Evolutionary conservation across 2,329 filamentous ascomycete genomes (phyloP).

Genomic region (Aureobasidium leucospermi): DNA sequence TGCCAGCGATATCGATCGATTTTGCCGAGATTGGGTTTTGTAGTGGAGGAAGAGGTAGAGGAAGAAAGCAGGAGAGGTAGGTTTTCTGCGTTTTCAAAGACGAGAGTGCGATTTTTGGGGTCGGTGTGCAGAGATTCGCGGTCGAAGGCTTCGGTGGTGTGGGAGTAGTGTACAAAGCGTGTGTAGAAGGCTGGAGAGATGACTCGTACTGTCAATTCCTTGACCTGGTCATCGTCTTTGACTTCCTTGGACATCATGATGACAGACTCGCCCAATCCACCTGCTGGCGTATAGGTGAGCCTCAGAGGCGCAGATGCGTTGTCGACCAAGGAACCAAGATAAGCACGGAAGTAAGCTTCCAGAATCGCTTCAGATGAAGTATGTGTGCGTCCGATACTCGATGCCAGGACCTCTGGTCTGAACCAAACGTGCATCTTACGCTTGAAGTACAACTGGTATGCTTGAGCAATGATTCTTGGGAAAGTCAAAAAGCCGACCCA

Average conservation of each 20-base stretch:
- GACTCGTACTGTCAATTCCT: constrained; percentile 48
- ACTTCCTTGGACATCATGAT: constrained; percentile 13
- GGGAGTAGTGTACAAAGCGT: constrained; percentile 55
- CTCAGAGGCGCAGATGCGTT: constrained; percentile 37
- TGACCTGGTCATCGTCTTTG: constrained; percentile 28
- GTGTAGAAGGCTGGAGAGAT: constrained; percentile 61
- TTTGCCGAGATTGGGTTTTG: background rate
- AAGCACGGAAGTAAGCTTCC: constrained; percentile 33
- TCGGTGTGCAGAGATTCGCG: constrained; percentile 46
- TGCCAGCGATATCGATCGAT: constrained; percentile 27
- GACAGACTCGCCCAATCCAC: constrained; percentile 17
- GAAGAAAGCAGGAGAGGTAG: constrained; percentile 38
- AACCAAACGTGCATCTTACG: constrained; percentile 57
- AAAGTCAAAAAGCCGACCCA: constrained; percentile 62
- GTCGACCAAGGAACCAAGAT: constrained; percentile 42
- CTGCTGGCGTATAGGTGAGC: constrained; percentile 48
- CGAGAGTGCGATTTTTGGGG: constrained; percentile 52
- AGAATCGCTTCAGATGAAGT: constrained; percentile 42
- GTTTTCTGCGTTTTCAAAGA: constrained; percentile 48
- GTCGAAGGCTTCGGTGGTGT: constrained; percentile 55
- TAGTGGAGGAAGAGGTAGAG: background rate
- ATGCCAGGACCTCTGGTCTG: constrained; percentile 53
- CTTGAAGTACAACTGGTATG: constrained; percentile 49
- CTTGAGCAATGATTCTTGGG: constrained; percentile 58
- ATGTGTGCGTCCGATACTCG: constrained; percentile 49